Evolutionary conservation across 345 rosid genomes (phyloP).

Genomic region (Psidium friedrichsthalianum): DNA sequence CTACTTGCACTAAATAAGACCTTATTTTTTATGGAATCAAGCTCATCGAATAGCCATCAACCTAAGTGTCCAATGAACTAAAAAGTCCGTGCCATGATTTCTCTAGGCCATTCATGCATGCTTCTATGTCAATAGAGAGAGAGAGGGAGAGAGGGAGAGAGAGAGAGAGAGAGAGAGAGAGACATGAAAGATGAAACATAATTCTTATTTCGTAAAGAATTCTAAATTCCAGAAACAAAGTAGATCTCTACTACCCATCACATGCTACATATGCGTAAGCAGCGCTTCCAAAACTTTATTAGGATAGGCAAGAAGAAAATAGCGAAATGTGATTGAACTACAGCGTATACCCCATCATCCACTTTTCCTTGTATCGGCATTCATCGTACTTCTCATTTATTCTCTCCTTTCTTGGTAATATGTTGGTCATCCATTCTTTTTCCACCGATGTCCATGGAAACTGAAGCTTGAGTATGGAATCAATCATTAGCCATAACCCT

Average conservation of each 20-base stretch:
- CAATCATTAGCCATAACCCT: conserved; percentile 18
- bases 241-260: background rate
- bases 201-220: conserved; percentile 2
- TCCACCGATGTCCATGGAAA: background rate
- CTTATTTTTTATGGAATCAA: background rate
- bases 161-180: background rate
- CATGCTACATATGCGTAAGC: background rate
- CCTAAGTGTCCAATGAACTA: background rate
- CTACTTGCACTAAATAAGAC: background rate
- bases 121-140: background rate
- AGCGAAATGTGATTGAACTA: background rate
- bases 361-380: background rate
- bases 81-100: background rate
- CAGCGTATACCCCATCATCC: background rate
- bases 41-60: background rate
- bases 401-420: background rate
- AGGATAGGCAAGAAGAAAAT: background rate
- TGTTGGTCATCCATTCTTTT: conserved; percentile 1
- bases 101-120: background rate
- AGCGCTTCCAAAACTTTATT: background rate
- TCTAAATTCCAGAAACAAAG: background rate
- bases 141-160: background rate
- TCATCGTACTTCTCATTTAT: background rate
- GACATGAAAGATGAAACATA: background rate
- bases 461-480: background rate